Base-by-base conservation (phyloP, 305 asterid genomes). In the Fraxinus xanthoxyloides region DNA sequence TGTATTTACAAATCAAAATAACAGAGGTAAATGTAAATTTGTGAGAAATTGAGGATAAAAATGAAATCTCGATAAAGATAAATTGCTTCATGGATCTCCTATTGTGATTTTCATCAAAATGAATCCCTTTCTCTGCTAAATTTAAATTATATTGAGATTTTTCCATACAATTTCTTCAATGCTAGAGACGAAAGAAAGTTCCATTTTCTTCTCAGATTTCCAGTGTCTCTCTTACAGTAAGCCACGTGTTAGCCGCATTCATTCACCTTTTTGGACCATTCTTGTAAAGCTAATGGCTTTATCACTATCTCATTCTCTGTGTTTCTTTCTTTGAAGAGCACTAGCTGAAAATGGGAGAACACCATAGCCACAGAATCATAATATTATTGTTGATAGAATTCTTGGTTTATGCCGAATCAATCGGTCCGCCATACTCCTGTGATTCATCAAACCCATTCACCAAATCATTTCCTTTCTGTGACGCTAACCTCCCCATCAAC, bases 371-470 rank as follows among this genome's bases (percentile, higher is more conserved):
- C 24, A 31, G 23, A 70, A 70, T 30, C 19, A 31, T 30, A 35
- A 31, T 70, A 30, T 4, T 70, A 30, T 70, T 70, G 23, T 31
- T 70, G 19, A 70, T 35, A 31, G 75, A 70, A 70, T 70, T 70
- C 43, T 70, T 70, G 23, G 43, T 31, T 31, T 70, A 2, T 31
- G 65, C 70, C 23, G 82, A 79, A n/a, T 83, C 93, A 61, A 32
- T 84, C 59, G 76, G 73, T 70, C 90, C 93, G 0, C 97, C 92
- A 28, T 88, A 85, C 79, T 88, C 97, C 0, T 92, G 97, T 87
- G 94, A 90, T 76, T 30, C 88, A 0, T 70, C 91, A 19, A 79
- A 90, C 81, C 79, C 88, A 9, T 72, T 12, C 35, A 89, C 92
- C 38, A 86, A 31, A 5, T 77, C 92, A 0, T 80, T 84, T 84